A percentile compares a stretch with the other conserved stretches of the same genome.
Conservation (phyloP, 352 stramenopile genomes). For the Globisporangium parvum region DNA sequence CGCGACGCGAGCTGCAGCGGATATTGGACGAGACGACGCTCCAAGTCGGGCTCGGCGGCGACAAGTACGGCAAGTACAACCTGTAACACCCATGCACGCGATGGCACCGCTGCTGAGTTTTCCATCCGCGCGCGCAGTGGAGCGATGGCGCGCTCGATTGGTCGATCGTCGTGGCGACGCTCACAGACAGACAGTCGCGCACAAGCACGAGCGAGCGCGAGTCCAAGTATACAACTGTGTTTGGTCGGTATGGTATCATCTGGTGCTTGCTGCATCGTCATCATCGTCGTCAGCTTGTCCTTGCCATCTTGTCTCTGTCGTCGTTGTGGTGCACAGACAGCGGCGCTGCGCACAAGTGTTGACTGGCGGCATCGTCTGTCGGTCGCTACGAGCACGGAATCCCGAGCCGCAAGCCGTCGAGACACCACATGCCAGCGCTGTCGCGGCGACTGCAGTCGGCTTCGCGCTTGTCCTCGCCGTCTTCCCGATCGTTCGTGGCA, state of each 20-base stretch:
- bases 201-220: not conserved
- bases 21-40: constrained; percentile 88
- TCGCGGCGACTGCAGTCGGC: constrained; percentile 5
- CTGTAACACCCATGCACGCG: constrained; percentile 37
- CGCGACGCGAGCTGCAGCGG: constrained; percentile 72
- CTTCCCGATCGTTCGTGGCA: no score
- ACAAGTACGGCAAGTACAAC: constrained; percentile 89
- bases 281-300: not conserved
- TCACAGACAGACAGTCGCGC: not conserved
- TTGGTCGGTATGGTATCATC: constrained; percentile 1
- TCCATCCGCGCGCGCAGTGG: constrained; percentile 6
- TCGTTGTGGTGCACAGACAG: not conserved
- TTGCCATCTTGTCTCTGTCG: not conserved
- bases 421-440: constrained; percentile 54
- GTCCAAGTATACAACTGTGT: constrained; percentile 3
- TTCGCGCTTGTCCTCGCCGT: no score
- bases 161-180: no score
- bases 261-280: not conserved
- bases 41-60: constrained; percentile 76
- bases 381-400: constrained; percentile 10
- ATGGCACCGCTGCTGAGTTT: not conserved
- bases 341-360: not conserved
- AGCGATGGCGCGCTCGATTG: no score
- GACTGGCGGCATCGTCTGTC: no score
- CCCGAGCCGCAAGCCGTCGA: constrained; percentile 51